Evolutionary conservation across 116 monocot species (phyloP), one percentile per base, ranked within the genome.

Genomic region (Posidonia oceanica): DNA sequence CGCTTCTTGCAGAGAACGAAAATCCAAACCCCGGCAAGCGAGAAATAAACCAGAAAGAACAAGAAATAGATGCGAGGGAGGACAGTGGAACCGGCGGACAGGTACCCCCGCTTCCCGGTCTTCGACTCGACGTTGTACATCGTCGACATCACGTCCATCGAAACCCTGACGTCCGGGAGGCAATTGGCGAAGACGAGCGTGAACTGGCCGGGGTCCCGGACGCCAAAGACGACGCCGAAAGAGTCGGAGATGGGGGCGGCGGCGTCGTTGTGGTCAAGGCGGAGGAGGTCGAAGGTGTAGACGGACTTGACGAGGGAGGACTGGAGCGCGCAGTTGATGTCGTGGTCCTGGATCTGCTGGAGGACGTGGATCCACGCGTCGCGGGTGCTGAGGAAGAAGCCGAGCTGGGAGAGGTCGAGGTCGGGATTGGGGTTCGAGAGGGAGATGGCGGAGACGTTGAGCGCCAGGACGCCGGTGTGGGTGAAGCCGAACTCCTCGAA

Each of bases 401-500:
- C 86, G 14, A 86, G 69, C 67, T 69, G 53, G 37, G 73, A 73
- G 59, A 74, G 62, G 63, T 70, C 70, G 15, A 71, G 74, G 54
- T 71, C 57, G 14, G 73, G 23, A 4, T 40, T 14, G 29, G 70
- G 17, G 13, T 23, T 22, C 16, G 79, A 44, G 68, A 73, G 21
- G 8, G 60, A 41, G 51, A 75, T 59, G 11, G 36, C 66, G 29
- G 82, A 72, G 61, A 81, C 52, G 69, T 72, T 65, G 74, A 88
- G 80, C 67, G 69, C 69, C 39, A 88, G 76, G 51, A 64, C 38
- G 54, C 84, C 84, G 13, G 37, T 17, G 41, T 38, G 59, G 63
- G 76, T 61, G 84, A 84, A 84, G 7, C 79, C 88, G 75, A 88
- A 84, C 69, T 84, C 79, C 72, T 82, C 81, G 70, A 84, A 75